phyloP scores from a whole-genome alignment of 129 eudicot species.

The Oenanthe sinensis region DNA sequence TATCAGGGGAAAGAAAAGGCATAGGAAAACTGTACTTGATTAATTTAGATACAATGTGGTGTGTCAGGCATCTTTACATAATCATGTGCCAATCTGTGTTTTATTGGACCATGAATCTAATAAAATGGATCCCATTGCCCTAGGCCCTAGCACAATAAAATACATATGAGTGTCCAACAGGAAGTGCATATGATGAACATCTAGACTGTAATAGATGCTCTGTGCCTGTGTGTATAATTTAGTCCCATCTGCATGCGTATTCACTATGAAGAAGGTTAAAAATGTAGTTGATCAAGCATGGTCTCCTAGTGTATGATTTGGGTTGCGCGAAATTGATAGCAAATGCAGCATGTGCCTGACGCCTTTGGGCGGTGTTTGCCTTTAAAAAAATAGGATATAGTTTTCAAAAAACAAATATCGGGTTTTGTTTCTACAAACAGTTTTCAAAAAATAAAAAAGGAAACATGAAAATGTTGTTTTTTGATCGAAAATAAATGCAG shows the following conservation, averaged over 20 bases:
- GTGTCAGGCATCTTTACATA: neutral
- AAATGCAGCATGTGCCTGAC: neutral
- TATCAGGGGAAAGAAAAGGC: constrained; percentile 22
- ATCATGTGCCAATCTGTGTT: neutral
- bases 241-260: neutral
- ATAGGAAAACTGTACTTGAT: constrained; percentile 28
- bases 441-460: no score
- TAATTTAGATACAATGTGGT: neutral
- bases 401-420: no score
- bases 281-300: neutral
- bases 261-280: neutral
- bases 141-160: neutral
- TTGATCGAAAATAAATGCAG: no score
- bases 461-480: no score
- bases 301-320: neutral
- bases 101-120: neutral
- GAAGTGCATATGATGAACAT: neutral
- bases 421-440: no score
- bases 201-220: neutral
- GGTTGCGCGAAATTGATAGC: neutral
- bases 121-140: neutral
- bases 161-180: neutral
- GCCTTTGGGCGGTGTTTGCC: no score
- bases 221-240: neutral
- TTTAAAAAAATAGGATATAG: no score